Evolutionary conservation across 129 eudicot species (phyloP).

Genomic region (Tagetes erecta): DNA sequence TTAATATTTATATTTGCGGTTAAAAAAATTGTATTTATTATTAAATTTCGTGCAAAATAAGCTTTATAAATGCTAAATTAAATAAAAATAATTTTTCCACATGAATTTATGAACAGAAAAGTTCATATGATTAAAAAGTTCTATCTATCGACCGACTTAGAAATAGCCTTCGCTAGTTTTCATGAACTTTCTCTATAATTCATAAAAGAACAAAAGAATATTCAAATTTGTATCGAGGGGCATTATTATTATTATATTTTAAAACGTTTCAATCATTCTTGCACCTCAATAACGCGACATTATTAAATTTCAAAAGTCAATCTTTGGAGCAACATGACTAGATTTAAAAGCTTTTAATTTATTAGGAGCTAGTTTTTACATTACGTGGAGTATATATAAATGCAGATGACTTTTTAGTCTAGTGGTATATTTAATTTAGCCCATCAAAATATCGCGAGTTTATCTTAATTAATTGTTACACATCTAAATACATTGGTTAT

Average conservation of each 20-base stretch:
- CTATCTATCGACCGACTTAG: neutral
- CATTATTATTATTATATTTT: neutral
- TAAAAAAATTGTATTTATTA: no score
- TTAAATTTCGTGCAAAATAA: neutral
- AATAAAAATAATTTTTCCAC: neutral
- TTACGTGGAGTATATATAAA: neutral
- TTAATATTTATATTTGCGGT: no score
- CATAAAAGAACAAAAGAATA: constrained; percentile 5
- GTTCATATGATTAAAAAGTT: neutral
- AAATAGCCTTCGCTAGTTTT: neutral
- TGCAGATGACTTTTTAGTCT: neutral
- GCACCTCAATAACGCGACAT: neutral
- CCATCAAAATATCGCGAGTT: no score
- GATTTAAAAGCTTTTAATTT: neutral
- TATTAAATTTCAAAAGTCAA: constrained; percentile 8
- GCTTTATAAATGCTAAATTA: neutral
- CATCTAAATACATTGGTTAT: no score
- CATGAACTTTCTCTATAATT: neutral
- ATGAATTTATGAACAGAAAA: neutral
- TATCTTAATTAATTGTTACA: no score
- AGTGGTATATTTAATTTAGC: no score
- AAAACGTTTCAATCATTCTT: constrained; percentile 3
- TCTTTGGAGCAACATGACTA: constrained; percentile 7
- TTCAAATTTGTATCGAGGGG: neutral
- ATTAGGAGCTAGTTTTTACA: neutral